Percentiles rank a stretch among this genome's conserved stretches.
These are phyloP conservation scores for Talaromyces sp. DNA, from an alignment of 2,329 filamentous ascomycete genomes.

Conservation along the genomic window DNA sequence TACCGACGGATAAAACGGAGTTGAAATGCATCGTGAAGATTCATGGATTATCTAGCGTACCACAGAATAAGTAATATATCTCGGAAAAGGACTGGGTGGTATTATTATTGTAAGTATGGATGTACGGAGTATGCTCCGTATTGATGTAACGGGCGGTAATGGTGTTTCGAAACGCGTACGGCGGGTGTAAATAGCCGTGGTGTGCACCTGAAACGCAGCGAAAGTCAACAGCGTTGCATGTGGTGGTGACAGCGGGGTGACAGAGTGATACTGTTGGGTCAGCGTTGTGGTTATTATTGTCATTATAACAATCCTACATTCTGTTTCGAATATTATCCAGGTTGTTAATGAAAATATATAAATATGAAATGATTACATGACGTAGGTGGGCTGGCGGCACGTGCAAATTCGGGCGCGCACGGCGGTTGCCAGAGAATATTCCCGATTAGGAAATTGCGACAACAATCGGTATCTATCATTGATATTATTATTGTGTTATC, in stretches of 20 bases:
- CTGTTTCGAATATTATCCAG: too few species aligned
- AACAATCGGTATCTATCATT: background rate
- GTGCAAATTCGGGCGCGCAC: background rate
- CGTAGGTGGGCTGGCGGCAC: background rate
- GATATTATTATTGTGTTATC: too few species aligned
- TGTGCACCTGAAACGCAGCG: background rate
- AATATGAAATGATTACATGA: too few species aligned
- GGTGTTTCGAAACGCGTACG: background rate
- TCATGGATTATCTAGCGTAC: background rate
- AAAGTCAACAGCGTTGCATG: background rate
- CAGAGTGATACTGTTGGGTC: background rate
- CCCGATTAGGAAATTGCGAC: background rate
- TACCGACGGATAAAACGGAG: background rate
- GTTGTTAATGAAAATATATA: too few species aligned
- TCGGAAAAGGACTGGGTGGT: background rate
- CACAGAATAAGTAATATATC: too few species aligned
- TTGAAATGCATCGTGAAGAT: background rate
- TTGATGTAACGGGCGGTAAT: background rate
- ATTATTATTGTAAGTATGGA: too few species aligned
- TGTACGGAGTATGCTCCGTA: too few species aligned
- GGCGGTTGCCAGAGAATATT: background rate
- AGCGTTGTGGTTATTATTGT: too few species aligned
- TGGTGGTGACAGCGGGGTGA: background rate
- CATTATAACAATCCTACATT: too few species aligned
- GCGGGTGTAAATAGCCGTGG: background rate